Conservation (phyloP, 2,329 filamentous ascomycete species). For the Fusarium gaditjirri region DNA sequence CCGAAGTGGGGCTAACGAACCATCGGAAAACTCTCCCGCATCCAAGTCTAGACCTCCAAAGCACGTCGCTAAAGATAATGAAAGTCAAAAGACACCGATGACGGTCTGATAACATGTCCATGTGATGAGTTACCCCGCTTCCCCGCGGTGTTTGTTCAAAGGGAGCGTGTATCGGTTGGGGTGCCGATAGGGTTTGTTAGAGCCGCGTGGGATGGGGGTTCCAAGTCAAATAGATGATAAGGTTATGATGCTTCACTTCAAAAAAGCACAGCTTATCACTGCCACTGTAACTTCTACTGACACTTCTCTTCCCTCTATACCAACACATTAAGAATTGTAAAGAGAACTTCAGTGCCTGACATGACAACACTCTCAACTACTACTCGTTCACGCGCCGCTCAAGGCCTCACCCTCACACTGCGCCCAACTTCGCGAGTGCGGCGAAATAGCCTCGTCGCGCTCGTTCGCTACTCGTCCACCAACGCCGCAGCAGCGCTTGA, state of each 20-base stretch:
- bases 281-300: too few species aligned
- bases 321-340: neutral
- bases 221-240: conserved; percentile 24
- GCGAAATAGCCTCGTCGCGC: conserved; percentile 8
- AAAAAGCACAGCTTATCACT: neutral
- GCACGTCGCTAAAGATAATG: neutral
- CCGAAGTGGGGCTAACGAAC: conserved; percentile 14
- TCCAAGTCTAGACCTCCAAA: conserved; percentile 6
- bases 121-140: conserved; percentile 35
- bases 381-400: conserved; percentile 20
- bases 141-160: conserved; percentile 23
- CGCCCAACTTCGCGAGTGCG: neutral
- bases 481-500: conserved; percentile 21
- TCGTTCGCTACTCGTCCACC: conserved; percentile 10
- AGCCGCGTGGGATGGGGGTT: neutral
- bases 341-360: neutral
- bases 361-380: conserved; percentile 31
- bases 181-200: conserved; percentile 18
- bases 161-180: conserved; percentile 7
- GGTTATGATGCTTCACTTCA: conserved; percentile 10
- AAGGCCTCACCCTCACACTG: conserved; percentile 18
- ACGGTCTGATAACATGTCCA: conserved; percentile 16
- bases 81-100: neutral
- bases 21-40: conserved; percentile 30
- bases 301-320: neutral